Evolutionary conservation across 2,329 filamentous ascomycete species (phyloP).

Genomic region (Mariannaea elegans): DNA sequence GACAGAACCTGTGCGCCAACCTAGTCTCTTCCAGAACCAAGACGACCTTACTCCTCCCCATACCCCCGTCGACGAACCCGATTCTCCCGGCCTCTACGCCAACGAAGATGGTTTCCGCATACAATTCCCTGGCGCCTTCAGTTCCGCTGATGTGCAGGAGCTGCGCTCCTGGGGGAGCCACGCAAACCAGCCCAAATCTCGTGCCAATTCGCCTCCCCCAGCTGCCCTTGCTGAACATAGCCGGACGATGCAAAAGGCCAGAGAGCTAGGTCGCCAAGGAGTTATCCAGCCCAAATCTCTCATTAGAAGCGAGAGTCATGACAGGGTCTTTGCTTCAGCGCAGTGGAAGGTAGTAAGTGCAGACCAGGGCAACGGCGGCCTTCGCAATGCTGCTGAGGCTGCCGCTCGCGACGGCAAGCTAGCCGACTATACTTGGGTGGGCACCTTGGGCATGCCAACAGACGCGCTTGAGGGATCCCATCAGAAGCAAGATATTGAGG

Average conservation of each 20-base stretch:
- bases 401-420: slow-evolving; percentile 74
- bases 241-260: slow-evolving; percentile 65
- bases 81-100: slow-evolving; percentile 58
- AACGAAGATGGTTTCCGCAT: slow-evolving; percentile 68
- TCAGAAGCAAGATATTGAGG: slow-evolving; percentile 84
- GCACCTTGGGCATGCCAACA: slow-evolving; percentile 92
- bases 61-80: slow-evolving; percentile 58
- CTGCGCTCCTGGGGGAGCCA: slow-evolving; percentile 80
- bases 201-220: slow-evolving; percentile 77
- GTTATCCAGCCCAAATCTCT: slow-evolving; percentile 63
- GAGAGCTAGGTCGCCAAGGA: slow-evolving; percentile 65
- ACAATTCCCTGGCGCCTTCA: slow-evolving; percentile 62
- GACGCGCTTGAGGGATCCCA: slow-evolving; percentile 79
- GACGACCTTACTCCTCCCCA: slow-evolving; percentile 63
- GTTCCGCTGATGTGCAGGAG: slow-evolving; percentile 76
- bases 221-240: slow-evolving; percentile 77
- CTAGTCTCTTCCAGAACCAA: slow-evolving; percentile 62
- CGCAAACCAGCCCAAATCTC: slow-evolving; percentile 81
- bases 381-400: slow-evolving; percentile 87
- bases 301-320: slow-evolving; percentile 69
- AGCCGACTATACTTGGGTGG: slow-evolving; percentile 86
- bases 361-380: slow-evolving; percentile 90
- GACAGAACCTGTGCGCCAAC: slow-evolving; percentile 49
- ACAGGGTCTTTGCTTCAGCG: slow-evolving; percentile 77
- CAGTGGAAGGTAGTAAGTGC: slow-evolving; percentile 86